These are phyloP conservation scores for Cerioporus squamosus DNA, from an alignment of 1,284 basidiomycete genomes.

Conservation along the genomic window DNA sequence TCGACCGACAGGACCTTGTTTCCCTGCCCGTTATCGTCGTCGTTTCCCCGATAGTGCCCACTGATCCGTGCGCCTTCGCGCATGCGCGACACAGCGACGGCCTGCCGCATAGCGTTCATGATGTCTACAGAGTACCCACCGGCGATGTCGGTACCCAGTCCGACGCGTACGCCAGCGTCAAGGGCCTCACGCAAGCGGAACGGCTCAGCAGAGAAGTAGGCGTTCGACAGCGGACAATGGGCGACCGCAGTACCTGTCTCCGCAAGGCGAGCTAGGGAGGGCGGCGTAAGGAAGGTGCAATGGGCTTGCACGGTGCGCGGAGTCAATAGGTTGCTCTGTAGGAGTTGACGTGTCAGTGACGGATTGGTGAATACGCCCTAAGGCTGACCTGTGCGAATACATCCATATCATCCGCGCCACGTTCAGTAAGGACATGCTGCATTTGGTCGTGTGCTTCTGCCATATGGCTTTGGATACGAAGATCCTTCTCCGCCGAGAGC, in stretches of 20 bases:
- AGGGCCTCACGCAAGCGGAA: constrained; percentile 80
- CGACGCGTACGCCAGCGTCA: constrained; percentile 63
- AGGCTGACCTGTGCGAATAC: constrained; percentile 67
- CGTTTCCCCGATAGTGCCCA: constrained; percentile 3
- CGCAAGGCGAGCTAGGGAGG: constrained; percentile 57
- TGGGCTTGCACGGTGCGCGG: constrained; percentile 78
- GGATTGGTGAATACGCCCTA: background rate
- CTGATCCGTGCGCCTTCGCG: constrained; percentile 58
- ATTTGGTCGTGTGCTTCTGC: constrained; percentile 78
- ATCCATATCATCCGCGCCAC: constrained; percentile 70
- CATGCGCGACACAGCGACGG: constrained; percentile 73
- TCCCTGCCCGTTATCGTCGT: constrained; percentile 5
- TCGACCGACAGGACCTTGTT: constrained; percentile 27
- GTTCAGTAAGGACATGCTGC: constrained; percentile 64
- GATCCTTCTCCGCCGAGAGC: constrained; percentile 33
- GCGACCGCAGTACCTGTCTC: constrained; percentile 66
- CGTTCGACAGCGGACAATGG: constrained; percentile 86
- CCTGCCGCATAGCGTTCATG: constrained; percentile 78
- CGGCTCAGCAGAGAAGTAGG: constrained; percentile 79
- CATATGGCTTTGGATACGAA: constrained; percentile 46
- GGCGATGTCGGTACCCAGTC: constrained; percentile 84
- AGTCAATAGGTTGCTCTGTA: constrained; percentile 63
- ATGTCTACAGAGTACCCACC: constrained; percentile 83
- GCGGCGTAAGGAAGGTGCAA: constrained; percentile 72
- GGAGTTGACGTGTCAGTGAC: constrained; percentile 3